Percentiles rank a stretch among this genome's conserved stretches.
phyloP scores from a whole-genome alignment of 768 basidiomycete species.

The Boletus subparvulus region DNA sequence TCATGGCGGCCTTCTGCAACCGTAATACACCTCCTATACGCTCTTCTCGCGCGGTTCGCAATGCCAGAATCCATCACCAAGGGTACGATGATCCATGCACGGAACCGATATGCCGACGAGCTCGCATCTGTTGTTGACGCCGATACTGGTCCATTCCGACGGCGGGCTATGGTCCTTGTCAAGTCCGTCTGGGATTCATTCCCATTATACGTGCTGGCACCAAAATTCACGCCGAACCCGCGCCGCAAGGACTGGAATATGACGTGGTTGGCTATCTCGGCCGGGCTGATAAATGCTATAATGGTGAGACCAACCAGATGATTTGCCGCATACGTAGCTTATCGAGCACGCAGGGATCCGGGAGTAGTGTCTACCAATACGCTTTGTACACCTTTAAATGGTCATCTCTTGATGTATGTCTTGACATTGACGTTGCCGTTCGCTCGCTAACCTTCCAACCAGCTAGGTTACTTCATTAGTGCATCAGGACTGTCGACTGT shows the following conservation, averaged over 20 bases:
- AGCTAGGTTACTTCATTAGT: constrained; percentile 5
- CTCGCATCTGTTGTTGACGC: neutral
- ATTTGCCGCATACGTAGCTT: neutral
- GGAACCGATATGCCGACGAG: neutral
- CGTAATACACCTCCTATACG: neutral
- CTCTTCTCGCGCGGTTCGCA: neutral
- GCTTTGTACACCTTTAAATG: neutral
- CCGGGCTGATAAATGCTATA: neutral
- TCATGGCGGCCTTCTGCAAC: neutral
- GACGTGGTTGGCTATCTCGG: neutral
- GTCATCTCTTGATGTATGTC: neutral
- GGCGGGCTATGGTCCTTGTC: neutral
- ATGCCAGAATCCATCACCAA: neutral
- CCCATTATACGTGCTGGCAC: neutral
- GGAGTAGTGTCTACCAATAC: constrained; percentile 2
- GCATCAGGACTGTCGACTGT: constrained; percentile 2
- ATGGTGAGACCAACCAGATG: neutral
- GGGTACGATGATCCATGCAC: neutral
- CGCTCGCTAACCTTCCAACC: neutral
- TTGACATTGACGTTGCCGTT: neutral
- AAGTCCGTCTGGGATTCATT: constrained; percentile 4
- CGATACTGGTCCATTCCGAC: neutral
- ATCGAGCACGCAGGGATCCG: neutral
- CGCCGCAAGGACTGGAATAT: neutral
- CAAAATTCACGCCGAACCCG: neutral